Conservation (phyloP, 75 land plant genomes). For the Selaginella tamariscina region DNA sequence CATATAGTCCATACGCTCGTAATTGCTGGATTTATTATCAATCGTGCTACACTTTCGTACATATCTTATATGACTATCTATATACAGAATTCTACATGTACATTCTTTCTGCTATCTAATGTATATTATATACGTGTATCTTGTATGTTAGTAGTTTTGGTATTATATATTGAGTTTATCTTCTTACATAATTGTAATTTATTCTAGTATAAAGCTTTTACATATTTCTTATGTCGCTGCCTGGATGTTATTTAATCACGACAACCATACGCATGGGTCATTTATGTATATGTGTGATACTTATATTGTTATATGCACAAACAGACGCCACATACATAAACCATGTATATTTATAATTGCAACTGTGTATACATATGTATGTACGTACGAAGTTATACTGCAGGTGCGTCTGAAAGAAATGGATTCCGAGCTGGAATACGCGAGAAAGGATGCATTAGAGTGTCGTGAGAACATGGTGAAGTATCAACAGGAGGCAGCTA, state of each 20-base stretch:
- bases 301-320: too few species aligned
- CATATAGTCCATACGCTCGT: too few species aligned
- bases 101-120: not conserved
- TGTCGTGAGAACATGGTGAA: constrained; percentile 12
- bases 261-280: too few species aligned
- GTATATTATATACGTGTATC: not conserved
- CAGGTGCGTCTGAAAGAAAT: constrained; percentile 17
- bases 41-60: not conserved
- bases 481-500: constrained; percentile 17
- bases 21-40: not conserved
- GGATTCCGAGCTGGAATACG: constrained; percentile 26
- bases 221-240: too few species aligned
- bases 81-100: not conserved
- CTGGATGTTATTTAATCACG: too few species aligned
- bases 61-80: too few species aligned
- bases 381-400: not conserved
- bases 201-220: too few species aligned
- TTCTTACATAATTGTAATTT: too few species aligned
- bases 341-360: too few species aligned
- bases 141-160: not conserved
- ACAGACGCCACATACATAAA: not conserved
- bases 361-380: too few species aligned
- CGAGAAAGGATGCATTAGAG: constrained; percentile 25
- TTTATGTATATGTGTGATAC: too few species aligned
- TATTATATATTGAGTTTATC: too few species aligned